Evolutionary conservation across 768 basidiomycete genomes (phyloP).

Genomic region (Hygrocybe punicea): DNA sequence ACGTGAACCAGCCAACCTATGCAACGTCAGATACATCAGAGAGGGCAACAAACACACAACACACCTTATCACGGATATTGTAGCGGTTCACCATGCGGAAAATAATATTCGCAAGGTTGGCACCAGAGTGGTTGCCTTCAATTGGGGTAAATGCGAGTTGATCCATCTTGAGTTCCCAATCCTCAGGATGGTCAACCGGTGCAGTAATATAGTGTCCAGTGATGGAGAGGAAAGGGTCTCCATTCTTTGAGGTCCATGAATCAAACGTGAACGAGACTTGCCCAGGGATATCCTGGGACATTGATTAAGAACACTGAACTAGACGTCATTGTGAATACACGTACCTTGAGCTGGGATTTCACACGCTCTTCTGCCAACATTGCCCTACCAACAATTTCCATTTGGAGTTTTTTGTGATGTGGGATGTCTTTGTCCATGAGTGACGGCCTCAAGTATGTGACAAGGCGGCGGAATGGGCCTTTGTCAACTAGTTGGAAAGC

Average conservation of each 20-base stretch:
- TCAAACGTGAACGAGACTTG: constrained; percentile 17
- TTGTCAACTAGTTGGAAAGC: constrained; percentile 21
- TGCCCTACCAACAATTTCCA: constrained; percentile 16
- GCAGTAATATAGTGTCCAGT: constrained; percentile 18
- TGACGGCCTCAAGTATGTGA: constrained; percentile 17
- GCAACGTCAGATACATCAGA: background rate
- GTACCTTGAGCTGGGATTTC: background rate
- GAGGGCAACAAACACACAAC: background rate
- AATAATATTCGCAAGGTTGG: constrained; percentile 17
- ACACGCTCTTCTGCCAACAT: constrained; percentile 4
- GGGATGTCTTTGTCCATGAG: constrained; percentile 20
- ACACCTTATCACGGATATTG: constrained; percentile 21
- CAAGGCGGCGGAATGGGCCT: constrained; percentile 15
- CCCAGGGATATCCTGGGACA: constrained; percentile 3
- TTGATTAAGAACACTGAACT: background rate
- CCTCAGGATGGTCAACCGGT: background rate
- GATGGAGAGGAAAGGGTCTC: constrained; percentile 17
- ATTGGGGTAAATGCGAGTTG: constrained; percentile 12
- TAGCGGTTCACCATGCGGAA: constrained; percentile 16
- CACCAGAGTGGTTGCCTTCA: constrained; percentile 14
- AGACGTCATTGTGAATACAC: background rate
- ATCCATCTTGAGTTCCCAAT: constrained; percentile 10
- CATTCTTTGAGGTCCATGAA: constrained; percentile 14
- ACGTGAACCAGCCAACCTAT: constrained; percentile 32
- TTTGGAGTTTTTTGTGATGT: constrained; percentile 18